phyloP scores from a whole-genome alignment of 352 stramenopile species.

The Phytophthora europaea region DNA sequence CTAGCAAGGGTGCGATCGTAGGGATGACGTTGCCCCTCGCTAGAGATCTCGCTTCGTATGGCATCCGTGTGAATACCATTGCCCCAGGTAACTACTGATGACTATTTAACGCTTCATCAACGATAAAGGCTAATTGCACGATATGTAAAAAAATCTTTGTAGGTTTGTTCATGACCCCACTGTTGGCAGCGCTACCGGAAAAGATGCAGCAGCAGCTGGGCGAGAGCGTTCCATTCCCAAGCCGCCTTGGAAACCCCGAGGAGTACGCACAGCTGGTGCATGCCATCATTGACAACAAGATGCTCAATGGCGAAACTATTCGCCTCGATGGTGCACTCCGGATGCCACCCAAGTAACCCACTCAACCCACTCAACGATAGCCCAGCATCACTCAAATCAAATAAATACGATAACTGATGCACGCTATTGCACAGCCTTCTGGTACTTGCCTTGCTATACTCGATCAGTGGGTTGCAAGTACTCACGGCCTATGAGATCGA shows the following conservation, averaged over 20 bases:
- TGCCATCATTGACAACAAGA: constrained; percentile 97
- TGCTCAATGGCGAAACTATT: constrained; percentile 99
- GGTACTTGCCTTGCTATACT: constrained; percentile 34
- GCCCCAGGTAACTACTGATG: constrained; percentile 75
- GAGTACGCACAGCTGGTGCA: constrained; percentile 97
- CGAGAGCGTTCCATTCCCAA: constrained; percentile 96
- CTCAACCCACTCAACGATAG: background rate
- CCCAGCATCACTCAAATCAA: background rate
- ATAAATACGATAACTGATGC: constrained; percentile 41
- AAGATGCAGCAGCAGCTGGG: constrained; percentile 96
- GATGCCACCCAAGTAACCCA: constrained; percentile 92
- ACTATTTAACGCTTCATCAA: background rate
- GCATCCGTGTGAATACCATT: constrained; percentile 98
- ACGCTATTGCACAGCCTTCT: constrained; percentile 3
- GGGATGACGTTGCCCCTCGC: constrained; percentile 98
- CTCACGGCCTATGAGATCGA: constrained; percentile 52
- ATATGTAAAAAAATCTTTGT: background rate
- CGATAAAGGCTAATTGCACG: background rate
- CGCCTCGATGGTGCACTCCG: constrained; percentile 97
- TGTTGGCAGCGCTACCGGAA: constrained; percentile 96
- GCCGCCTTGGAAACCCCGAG: constrained; percentile 93
- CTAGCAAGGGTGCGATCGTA: constrained; percentile 97
- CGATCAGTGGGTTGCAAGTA: constrained; percentile 61
- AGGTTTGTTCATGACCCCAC: constrained; percentile 97
- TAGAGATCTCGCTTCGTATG: constrained; percentile 93